Base-by-base conservation (phyloP, 495 filamentous ascomycete genomes). In the Sporormia fimetaria region DNA sequence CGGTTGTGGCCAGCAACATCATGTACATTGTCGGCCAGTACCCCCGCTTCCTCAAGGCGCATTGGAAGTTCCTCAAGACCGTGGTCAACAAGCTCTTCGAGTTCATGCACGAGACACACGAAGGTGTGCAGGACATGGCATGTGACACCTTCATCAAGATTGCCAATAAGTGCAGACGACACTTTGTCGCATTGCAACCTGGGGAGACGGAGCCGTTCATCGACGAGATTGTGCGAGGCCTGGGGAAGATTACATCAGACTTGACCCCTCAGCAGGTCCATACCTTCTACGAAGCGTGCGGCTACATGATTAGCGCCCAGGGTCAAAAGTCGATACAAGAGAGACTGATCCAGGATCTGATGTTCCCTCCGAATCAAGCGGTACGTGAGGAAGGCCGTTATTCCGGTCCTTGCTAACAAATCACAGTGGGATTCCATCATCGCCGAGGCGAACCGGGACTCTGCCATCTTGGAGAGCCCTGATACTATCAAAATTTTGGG, bases 131-230 rank as follows among this genome's bases (percentile, higher is more conserved):
- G 66, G 90, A 99, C 58, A 99, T 99, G 90, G 90, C 90, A 49
- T 99, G 90, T 52, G 90, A 99, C 65, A 99, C 90, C 0, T 99
- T 99, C 59, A 99, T 99, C 67, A 99, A 99, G 68, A 99, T 99
- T 47, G 92, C 90, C 28, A 90, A 90, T 60, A 93, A 94, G 63
- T 99, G 90, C 68, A 80, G 85, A 54, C 77, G 90, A 32, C 92
- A 99, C 62, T 99, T 99, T 56, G 90, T 99, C 33, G 88, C 87
- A 0, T 64, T 94, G 16, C 90, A 99, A 54, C 85, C 92, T 4
- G 88, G 87, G 41, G 90, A 99, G 67, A 79, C 60, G 39, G 90
- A 96, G 59, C 80, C 90, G 0, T 99, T 99, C 53, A 99, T 99
- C 46, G 90, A 99, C 54, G 90, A 99, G 61, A 99, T 99, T 47